A percentile compares a stretch with the other conserved stretches of the same genome.
These are phyloP conservation scores for Arthrobotrys conoides DNA, from an alignment of 2,329 filamentous ascomycete genomes.

Conservation along the genomic window DNA sequence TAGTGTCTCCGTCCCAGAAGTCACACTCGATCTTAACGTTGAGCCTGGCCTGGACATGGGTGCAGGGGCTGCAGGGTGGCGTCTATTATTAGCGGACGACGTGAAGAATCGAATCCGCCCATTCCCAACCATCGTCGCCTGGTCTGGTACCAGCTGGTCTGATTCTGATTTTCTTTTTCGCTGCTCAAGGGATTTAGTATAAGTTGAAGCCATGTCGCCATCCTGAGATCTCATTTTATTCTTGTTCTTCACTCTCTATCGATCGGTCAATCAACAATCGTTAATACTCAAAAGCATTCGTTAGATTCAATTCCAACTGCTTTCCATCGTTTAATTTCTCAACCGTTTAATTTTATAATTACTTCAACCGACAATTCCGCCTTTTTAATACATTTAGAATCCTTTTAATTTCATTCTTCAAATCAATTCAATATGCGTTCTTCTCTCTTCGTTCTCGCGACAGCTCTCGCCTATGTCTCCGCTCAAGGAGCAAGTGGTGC, in stretches of 20 bases:
- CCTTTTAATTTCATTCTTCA: constrained; percentile 23
- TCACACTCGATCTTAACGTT: constrained; percentile 50
- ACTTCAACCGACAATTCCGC: constrained; percentile 1
- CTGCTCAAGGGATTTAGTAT: constrained; percentile 27
- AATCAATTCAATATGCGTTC: constrained; percentile 37
- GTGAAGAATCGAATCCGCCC: constrained; percentile 48
- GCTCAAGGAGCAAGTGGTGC: constrained; percentile 30
- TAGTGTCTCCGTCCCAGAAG: constrained; percentile 20
- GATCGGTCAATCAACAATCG: not conserved
- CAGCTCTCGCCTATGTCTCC: constrained; percentile 35
- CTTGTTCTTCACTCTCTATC: constrained; percentile 15
- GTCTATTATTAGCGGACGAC: constrained; percentile 53
- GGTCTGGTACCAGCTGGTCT: not conserved
- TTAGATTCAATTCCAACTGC: constrained; percentile 46
- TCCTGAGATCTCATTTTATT: constrained; percentile 11
- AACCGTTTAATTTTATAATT: no score
- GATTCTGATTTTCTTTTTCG: not conserved
- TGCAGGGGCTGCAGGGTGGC: not conserved
- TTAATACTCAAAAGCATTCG: constrained; percentile 31
- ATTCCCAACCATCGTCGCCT: constrained; percentile 5
- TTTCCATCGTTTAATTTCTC: constrained; percentile 43
- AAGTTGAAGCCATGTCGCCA: constrained; percentile 38
- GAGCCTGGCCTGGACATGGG: constrained; percentile 35
- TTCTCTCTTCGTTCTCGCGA: constrained; percentile 38
- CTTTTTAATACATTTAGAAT: constrained; percentile 3